Percentiles rank a stretch among this genome's conserved stretches.
Conservation (phyloP, 176 grass and related monocot species). For the Aegilops sharonensis region DNA sequence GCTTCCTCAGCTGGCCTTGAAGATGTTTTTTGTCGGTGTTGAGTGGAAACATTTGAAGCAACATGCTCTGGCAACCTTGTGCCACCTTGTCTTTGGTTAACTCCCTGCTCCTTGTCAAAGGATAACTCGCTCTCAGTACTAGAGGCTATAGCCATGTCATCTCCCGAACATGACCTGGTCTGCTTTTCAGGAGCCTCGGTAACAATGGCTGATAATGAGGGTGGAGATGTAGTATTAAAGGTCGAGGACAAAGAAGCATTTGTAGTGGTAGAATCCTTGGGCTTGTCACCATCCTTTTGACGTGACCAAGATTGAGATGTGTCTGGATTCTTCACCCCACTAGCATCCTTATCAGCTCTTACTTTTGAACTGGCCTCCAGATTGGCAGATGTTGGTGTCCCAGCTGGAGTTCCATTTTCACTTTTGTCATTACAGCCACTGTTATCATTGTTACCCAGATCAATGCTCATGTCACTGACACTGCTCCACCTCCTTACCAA, state of each 20-base stretch:
- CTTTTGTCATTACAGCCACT: slow-evolving; percentile 58
- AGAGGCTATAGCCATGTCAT: slow-evolving; percentile 41
- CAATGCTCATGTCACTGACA: slow-evolving; percentile 97
- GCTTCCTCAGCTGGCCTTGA: slow-evolving; percentile 30
- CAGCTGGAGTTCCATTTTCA: slow-evolving; percentile 55
- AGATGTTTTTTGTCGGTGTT: slow-evolving; percentile 44
- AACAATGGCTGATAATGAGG: neutral
- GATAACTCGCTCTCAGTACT: slow-evolving; percentile 33
- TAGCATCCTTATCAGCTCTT: slow-evolving; percentile 46
- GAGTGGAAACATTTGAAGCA: slow-evolving; percentile 39
- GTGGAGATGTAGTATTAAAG: slow-evolving; percentile 21
- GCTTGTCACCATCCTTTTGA: slow-evolving; percentile 43
- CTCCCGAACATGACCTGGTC: slow-evolving; percentile 29
- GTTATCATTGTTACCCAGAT: slow-evolving; percentile 62
- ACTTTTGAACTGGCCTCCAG: slow-evolving; percentile 44
- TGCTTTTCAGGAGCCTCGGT: slow-evolving; percentile 20
- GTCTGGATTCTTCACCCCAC: slow-evolving; percentile 38
- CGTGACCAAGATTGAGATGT: slow-evolving; percentile 40
- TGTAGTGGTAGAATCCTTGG: slow-evolving; percentile 22
- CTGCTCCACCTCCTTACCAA: slow-evolving; percentile 89
- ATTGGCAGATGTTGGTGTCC: slow-evolving; percentile 61
- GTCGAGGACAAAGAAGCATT: slow-evolving; percentile 21
- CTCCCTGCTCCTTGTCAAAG: slow-evolving; percentile 39
- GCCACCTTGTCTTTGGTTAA: slow-evolving; percentile 19
- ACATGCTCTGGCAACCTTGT: slow-evolving; percentile 27